These are phyloP conservation scores for Nadsonia fulvescens DNA, from an alignment of 805 yeast genomes.

Conservation along the genomic window DNA sequence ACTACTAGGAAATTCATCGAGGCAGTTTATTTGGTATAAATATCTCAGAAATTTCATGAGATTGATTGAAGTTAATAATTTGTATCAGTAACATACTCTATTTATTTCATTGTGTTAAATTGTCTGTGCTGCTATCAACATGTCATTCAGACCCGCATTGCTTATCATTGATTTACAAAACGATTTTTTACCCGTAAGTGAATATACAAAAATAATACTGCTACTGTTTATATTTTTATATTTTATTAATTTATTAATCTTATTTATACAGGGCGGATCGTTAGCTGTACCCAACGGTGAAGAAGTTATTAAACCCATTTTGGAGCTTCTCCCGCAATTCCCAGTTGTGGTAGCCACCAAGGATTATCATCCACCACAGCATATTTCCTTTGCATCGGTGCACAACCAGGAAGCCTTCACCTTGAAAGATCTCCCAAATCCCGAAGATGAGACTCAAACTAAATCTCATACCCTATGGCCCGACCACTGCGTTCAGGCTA, in stretches of 20 bases:
- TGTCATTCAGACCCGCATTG: too few species aligned
- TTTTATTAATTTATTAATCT: not conserved
- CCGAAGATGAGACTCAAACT: conserved; percentile 21
- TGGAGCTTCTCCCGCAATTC: conserved; percentile 30
- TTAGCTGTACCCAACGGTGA: conserved; percentile 57
- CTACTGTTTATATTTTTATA: conserved; percentile 1
- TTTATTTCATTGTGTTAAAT: too few species aligned
- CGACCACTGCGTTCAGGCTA: conserved; percentile 66
- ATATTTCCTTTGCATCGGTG: conserved; percentile 64
- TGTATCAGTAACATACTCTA: too few species aligned
- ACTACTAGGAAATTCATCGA: too few species aligned
- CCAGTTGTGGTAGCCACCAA: conserved; percentile 52
- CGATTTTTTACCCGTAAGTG: conserved; percentile 47
- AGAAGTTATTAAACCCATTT: conserved; percentile 33
- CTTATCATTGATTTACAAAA: conserved; percentile 69
- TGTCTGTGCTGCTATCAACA: too few species aligned
- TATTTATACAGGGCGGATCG: conserved; percentile 31
- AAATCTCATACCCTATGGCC: conserved; percentile 58
- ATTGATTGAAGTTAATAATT: too few species aligned
- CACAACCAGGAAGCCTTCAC: conserved; percentile 39
- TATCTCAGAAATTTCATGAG: too few species aligned
- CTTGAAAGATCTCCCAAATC: conserved; percentile 30
- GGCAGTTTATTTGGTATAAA: too few species aligned
- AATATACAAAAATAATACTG: not conserved
- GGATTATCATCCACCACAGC: conserved; percentile 79